Base-by-base conservation (phyloP, 352 stramenopile genomes). In the Phytopythium boreale region DNA sequence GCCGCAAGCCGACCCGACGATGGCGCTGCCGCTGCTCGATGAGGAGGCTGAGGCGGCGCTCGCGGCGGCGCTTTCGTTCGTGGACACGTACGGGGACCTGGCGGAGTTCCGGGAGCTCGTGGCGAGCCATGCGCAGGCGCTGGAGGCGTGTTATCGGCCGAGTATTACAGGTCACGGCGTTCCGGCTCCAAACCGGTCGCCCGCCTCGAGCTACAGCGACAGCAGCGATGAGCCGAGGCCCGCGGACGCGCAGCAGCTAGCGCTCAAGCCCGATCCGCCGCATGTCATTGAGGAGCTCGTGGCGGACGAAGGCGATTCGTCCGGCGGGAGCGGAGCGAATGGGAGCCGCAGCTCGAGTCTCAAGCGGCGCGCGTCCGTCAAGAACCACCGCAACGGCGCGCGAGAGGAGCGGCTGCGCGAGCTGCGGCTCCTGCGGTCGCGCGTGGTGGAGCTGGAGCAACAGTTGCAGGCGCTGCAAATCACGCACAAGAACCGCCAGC, bases 301-400 rank as follows among this genome's bases (percentile, higher is more conserved):
- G 47, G 47, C 47, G 47, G 14, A 46, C 39, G 24, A 22, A 36
- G 31, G 41, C 59, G 41, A 55, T 26, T 10, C 14, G 2, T 58
- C 51, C n/a, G 12, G 22, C 22, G 47, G 47, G 34, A 36, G 8
- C 46, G 46, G n/a, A n/a, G n/a, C n/a, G n/a, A n/a, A n/a, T 14
- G 19, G 43, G 6, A 4, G n/a, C 20, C 44, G 11, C 39, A 19
- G 41, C 2, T 12, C 34, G 10, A 39, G 34, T 39, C 41, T 24
- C 47, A 59, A 46, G 52, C 52, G 34, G 24, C 39, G 41, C 57
- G 36, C 26, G 44, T 3, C 22, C 7, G 29, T 19, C 0, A 74
- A 64, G 14, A 79, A 74, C 66, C 66, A 81, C 53, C 70, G 66
- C 53, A 81, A 81, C 29, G 63, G 71, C 10, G 74, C 74, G 14